Evolutionary conservation across 2,329 filamentous ascomycete genomes (phyloP).

Genomic region (Calycina herbarum): DNA sequence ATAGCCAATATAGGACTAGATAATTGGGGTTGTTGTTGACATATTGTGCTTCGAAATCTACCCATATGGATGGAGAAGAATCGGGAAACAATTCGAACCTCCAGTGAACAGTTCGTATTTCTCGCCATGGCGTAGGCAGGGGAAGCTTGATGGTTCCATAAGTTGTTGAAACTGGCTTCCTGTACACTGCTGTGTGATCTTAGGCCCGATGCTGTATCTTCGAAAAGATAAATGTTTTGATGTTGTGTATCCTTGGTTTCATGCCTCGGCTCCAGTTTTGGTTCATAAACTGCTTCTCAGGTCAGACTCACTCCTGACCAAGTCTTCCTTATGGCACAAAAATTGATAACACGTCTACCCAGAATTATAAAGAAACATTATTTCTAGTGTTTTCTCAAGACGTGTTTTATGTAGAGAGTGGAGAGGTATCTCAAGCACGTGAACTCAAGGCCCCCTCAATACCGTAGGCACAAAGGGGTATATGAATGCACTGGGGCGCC

Average conservation of each 20-base stretch:
- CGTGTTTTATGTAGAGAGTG: not conserved
- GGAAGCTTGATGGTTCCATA: not conserved
- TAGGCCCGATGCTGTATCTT: not conserved
- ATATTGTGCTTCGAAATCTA: not conserved
- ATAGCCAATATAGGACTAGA: not conserved
- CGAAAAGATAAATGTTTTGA: not conserved
- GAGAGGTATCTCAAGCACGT: not conserved
- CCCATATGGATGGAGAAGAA: not conserved
- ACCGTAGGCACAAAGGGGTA: not conserved
- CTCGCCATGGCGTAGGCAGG: not conserved
- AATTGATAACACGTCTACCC: not conserved
- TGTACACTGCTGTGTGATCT: constrained; percentile 4
- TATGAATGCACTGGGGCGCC: no score
- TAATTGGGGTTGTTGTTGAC: not conserved
- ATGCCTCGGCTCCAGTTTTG: not conserved
- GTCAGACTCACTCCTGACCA: not conserved
- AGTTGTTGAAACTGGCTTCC: not conserved
- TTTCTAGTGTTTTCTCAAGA: not conserved
- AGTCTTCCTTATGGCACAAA: not conserved
- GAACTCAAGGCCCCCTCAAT: not conserved
- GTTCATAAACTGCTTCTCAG: not conserved
- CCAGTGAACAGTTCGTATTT: not conserved
- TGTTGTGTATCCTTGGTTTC: not conserved
- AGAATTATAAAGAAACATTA: not conserved
- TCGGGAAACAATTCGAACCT: not conserved